These are phyloP conservation scores for Ascochyta rabiei DNA, from an alignment of 2,329 filamentous ascomycete genomes.

Conservation along the genomic window DNA sequence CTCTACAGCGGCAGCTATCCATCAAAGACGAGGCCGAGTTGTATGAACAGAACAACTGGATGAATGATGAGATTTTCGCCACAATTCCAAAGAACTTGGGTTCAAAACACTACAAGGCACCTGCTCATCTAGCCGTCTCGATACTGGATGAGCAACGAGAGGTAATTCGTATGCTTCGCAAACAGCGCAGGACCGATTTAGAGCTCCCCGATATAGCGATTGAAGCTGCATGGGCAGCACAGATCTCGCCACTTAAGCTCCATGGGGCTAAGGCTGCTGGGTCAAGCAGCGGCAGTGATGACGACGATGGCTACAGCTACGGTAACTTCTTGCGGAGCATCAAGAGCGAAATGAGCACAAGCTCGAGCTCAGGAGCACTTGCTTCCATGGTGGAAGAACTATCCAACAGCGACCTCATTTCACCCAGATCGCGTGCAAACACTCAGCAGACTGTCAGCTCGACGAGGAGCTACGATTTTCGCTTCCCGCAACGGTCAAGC, in stretches of 20 bases:
- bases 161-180: slow-evolving; percentile 12
- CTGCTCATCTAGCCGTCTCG: slow-evolving; percentile 1
- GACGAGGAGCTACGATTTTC: background rate
- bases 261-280: background rate
- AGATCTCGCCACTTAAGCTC: slow-evolving; percentile 2
- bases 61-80: slow-evolving; percentile 2
- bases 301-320: slow-evolving; percentile 22
- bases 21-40: background rate
- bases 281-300: background rate
- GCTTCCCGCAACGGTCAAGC: background rate
- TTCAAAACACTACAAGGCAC: background rate
- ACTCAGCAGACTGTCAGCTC: background rate
- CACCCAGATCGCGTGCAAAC: background rate
- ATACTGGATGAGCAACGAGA: slow-evolving; percentile 25
- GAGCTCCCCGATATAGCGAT: slow-evolving; percentile 3
- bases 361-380: slow-evolving; percentile 1
- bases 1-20: background rate
- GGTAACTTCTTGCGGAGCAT: slow-evolving; percentile 24
- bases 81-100: background rate
- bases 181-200: slow-evolving; percentile 11
- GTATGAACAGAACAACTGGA: slow-evolving; percentile 9
- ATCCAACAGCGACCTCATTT: slow-evolving; percentile 1
- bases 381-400: slow-evolving; percentile 7
- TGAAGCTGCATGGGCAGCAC: slow-evolving; percentile 21
- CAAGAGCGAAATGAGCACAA: slow-evolving; percentile 12